Conservation (phyloP, 164 flowering plant genomes). For the Warburgia ugandensis region DNA sequence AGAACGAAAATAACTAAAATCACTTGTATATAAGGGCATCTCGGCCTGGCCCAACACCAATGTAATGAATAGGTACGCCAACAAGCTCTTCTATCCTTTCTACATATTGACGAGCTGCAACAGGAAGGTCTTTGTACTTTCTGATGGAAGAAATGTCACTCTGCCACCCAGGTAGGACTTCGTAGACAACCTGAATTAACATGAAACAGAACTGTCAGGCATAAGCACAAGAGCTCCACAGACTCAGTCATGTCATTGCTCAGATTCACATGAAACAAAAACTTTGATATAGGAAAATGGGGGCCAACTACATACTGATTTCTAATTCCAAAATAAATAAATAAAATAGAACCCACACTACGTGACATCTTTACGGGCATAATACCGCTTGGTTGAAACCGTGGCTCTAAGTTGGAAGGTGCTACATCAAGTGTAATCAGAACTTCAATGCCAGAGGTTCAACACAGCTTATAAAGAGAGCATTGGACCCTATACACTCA, state of each 20-base stretch:
- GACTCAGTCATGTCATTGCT: background rate
- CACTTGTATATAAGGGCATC: conserved; percentile 81
- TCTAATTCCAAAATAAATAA: too few relatives aligned
- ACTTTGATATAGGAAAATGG: too few relatives aligned
- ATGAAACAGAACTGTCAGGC: conserved; percentile 1
- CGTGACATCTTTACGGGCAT: too few relatives aligned
- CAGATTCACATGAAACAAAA: too few relatives aligned
- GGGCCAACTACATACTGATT: too few relatives aligned
- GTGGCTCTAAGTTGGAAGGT: too few relatives aligned
- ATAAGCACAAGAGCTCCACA: background rate
- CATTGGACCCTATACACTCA: too few relatives aligned
- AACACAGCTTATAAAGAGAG: too few relatives aligned
- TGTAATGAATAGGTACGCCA: conserved; percentile 81
- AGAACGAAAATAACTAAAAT: conserved; percentile 2
- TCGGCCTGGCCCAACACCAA: conserved; percentile 89
- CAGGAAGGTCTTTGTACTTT: conserved; percentile 56
- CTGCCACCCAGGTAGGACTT: conserved; percentile 82
- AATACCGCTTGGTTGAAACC: too few relatives aligned
- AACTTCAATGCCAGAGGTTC: too few relatives aligned
- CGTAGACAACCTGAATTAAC: conserved; percentile 71
- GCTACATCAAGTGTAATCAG: too few relatives aligned
- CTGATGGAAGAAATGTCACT: conserved; percentile 66
- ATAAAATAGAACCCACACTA: too few relatives aligned
- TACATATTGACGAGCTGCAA: conserved; percentile 68
- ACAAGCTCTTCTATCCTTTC: conserved; percentile 88